Conservation (phyloP, 2,329 filamentous ascomycete genomes). For the Sphaerulina musiva region DNA sequence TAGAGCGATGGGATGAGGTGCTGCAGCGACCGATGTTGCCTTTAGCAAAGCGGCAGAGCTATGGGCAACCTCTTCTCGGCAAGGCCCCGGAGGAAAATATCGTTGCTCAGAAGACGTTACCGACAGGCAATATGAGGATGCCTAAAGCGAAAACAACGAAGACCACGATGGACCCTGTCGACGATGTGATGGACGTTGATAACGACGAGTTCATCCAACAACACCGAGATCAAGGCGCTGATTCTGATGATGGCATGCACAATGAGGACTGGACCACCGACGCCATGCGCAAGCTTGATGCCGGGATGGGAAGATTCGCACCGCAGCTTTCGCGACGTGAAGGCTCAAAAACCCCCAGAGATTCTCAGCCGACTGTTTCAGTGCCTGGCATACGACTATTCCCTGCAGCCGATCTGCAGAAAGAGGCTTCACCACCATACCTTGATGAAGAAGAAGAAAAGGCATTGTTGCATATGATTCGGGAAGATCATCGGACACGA, state of each 20-base stretch:
- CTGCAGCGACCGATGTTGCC: constrained; percentile 16
- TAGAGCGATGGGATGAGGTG: constrained; percentile 25
- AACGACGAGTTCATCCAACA: background rate
- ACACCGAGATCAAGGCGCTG: background rate
- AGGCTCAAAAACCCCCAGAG: background rate
- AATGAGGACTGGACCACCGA: background rate
- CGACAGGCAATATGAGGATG: background rate
- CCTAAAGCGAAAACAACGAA: background rate
- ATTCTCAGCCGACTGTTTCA: background rate
- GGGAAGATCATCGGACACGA: background rate
- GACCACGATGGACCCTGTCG: background rate
- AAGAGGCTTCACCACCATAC: background rate
- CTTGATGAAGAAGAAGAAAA: constrained; percentile 4
- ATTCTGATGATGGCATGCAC: background rate
- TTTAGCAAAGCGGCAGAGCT: background rate
- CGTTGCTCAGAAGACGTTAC: too few species aligned
- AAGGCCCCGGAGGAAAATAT: background rate
- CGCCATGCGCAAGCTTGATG: background rate
- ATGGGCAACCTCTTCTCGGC: background rate
- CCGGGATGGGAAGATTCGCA: too few species aligned
- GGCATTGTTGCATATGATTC: constrained; percentile 3
- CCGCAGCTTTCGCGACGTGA: background rate
- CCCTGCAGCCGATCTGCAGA: background rate
- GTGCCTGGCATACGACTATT: background rate
- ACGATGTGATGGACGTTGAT: background rate